Evolutionary conservation across 164 flowering plant species (phyloP), one percentile per base, ranked within the genome.

Genomic region (Umbellularia californica): DNA sequence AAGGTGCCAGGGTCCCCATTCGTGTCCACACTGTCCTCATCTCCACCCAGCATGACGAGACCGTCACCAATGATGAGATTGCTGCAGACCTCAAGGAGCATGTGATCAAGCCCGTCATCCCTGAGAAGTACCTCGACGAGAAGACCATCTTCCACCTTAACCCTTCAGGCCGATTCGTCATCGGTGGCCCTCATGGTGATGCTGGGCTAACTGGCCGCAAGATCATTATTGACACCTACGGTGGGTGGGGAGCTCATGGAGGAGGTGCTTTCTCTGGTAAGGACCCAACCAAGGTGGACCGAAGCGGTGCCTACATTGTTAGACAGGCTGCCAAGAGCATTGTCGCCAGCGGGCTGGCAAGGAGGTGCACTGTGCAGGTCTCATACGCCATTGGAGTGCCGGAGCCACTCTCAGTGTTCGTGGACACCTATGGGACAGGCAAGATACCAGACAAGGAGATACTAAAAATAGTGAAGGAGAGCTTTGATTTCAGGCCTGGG

Each of bases 221-320:
- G 85, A 90, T 90, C 86, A 88, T 90, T 76, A 86, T 90, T 15
- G 93, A 90, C 77, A 90, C 93, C 65, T 90, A 90, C 70, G 93
- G 93, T 69, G 93, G 93, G 4, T 90, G 93, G 93, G 93, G 93
- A 75, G 93, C 93, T 70, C 93, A 90, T 50, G 93, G 93, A 28
- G 93, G 93, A 65, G 93, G 93, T 81, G 93, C 93, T 41, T 89
- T 89, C 88, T 89, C 93, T 0, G 93, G 93, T 6, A 89, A 89
- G 80, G 93, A 89, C 80, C 93, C 93, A 2, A 87, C 91, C 73
- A 89, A 89, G 90, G 93, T 90, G 75, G 93, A 90, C 81, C 84
- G 93, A 63, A 90, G 93, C 73, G 93, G 93, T 60, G 93, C 93
- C 50, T 90, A 90, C 82, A 83, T 90, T 77, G 93, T 90, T 60